Base-by-base conservation (phyloP, 164 flowering plant genomes). In the Chimonanthus praecox region DNA sequence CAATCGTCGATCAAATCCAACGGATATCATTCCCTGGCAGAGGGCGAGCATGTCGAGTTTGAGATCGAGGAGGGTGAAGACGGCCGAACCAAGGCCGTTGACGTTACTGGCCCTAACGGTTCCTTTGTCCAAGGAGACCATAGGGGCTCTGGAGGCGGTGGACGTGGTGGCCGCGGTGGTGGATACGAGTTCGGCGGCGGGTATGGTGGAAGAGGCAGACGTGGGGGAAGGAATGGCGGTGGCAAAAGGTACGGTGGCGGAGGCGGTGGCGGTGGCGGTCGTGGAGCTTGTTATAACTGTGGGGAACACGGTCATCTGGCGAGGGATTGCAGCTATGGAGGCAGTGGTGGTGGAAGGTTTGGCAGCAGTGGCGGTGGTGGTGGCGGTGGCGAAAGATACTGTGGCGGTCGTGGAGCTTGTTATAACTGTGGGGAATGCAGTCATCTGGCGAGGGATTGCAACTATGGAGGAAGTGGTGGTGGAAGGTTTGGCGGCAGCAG, bases 41-140 rank as follows among this genome's bases (percentile, higher is more conserved):
- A 20, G 21, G 21, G 21, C 21, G 21, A 20, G 21, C 21, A 20
- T 20, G 21, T 20, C 21, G 21, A 20, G 21, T 20, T 20, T 20
- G 21, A 20, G 21, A 20, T 20, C 21, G 21, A 20, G 21, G 21
- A 20, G 21, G 21, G 21, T 20, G 21, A 20, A 20, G 21, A 20
- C 21, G 21, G 21, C 21, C 21, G 21, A 0, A 20, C 88, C 13
- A 94, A 94, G 86, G 98, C 98, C 33, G 87, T 87, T 1, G 92
- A 92, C 49, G 98, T 94, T 16, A 89, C 87, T 7, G 97, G 94
- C 0, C 98, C 96, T 0, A 80, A 82, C 15, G 95, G 87, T 0
- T 77, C 74, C 2, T 67, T 80, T 2, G 91, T 90, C 3, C 58
- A 47, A 16, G 58, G 70, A n/a, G 58, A 43, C 21, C 54, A 77